Conservation (phyloP, 169 alveolate genomes). For the Eimeria necatrix region DNA sequence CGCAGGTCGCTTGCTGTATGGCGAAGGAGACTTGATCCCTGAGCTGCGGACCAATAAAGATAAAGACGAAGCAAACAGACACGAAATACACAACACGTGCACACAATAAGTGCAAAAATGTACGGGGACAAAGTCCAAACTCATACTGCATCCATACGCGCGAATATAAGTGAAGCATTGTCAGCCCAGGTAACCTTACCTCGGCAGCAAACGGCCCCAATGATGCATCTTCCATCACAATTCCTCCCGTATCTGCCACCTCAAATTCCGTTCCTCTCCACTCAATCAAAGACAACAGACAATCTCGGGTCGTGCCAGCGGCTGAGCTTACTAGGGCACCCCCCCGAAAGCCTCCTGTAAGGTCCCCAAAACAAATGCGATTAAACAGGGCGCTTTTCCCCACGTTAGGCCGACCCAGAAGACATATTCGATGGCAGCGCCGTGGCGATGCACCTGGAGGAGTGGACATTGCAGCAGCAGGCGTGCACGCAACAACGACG, state of each 20-base stretch:
- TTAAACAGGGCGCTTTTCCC: constrained; percentile 72
- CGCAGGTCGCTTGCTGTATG: constrained; percentile 50
- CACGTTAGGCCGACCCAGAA: constrained; percentile 72
- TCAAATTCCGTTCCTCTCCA: constrained; percentile 7
- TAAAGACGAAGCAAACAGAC: not conserved
- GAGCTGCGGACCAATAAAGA: not conserved
- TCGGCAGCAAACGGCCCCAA: constrained; percentile 56
- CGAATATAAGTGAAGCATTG: not conserved
- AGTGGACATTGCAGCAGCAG: no score
- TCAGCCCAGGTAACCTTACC: not conserved
- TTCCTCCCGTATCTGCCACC: constrained; percentile 72
- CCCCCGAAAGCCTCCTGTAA: not conserved
- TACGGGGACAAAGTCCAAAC: not conserved
- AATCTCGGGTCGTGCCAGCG: constrained; percentile 55
- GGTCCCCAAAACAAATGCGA: constrained; percentile 29
- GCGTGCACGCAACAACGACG: no score
- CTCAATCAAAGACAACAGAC: not conserved
- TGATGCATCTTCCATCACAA: not conserved
- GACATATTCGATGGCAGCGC: constrained; percentile 27
- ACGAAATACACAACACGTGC: not conserved
- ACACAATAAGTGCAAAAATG: not conserved
- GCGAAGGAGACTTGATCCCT: constrained; percentile 56
- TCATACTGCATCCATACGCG: not conserved
- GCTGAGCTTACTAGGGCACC: not conserved
- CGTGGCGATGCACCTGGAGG: no score